Conservation (phyloP, 345 rosid species). For the Syzygium oleosum region DNA sequence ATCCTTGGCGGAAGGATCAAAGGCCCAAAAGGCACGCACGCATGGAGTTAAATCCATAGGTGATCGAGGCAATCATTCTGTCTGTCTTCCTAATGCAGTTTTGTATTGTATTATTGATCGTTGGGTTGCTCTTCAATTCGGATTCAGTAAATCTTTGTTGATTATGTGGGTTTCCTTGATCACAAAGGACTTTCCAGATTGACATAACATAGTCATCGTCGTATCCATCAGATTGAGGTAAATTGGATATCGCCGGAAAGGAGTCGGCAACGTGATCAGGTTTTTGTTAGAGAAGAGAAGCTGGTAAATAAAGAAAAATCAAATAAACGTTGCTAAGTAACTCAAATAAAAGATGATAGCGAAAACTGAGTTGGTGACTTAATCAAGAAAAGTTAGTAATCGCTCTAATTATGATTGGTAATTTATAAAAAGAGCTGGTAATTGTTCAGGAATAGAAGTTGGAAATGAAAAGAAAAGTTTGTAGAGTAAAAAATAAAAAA, state of each 20-base stretch:
- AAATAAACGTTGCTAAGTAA: neutral
- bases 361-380: neutral
- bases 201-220: neutral
- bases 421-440: too few relatives aligned
- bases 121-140: neutral
- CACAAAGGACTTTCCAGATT: neutral
- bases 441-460: neutral
- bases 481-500: neutral
- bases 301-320: neutral
- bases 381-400: neutral
- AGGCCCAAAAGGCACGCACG: neutral
- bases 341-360: neutral
- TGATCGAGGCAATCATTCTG: neutral
- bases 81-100: neutral
- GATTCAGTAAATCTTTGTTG: neutral
- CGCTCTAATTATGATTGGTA: neutral
- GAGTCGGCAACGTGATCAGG: neutral
- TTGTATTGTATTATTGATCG: neutral
- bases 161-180: neutral
- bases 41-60: neutral
- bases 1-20: neutral
- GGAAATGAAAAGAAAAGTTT: neutral
- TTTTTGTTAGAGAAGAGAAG: neutral
- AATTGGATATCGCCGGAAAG: neutral
- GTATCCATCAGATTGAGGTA: neutral